A percentile compares a stretch with the other conserved stretches of the same genome.
These are phyloP conservation scores for Fusarium sp. DNA, from an alignment of 2,329 filamentous ascomycete genomes.

Conservation along the genomic window DNA sequence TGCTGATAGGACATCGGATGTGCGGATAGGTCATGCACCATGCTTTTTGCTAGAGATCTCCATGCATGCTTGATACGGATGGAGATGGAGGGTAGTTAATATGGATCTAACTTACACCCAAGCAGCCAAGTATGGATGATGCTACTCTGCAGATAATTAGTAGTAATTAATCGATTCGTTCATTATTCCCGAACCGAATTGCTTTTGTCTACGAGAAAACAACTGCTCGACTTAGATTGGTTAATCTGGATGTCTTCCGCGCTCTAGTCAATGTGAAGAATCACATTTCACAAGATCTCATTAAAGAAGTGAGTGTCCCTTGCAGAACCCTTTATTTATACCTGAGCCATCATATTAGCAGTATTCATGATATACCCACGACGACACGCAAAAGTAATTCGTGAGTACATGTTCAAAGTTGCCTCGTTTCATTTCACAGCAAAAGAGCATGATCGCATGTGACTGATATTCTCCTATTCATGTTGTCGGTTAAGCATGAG, in stretches of 20 bases:
- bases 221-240: neutral
- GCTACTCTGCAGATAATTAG: neutral
- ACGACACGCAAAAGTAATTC: conserved; percentile 8
- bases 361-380: conserved; percentile 14
- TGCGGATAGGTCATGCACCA: conserved; percentile 13
- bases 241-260: neutral
- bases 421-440: conserved; percentile 20
- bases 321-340: neutral
- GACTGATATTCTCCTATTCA: conserved; percentile 23
- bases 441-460: conserved; percentile 5
- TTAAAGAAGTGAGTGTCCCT: neutral
- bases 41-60: conserved; percentile 35
- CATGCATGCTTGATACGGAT: conserved; percentile 7
- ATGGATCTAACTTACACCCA: conserved; percentile 17
- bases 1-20: conserved; percentile 15
- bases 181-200: conserved; percentile 1
- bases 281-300: conserved; percentile 20
- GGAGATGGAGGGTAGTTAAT: neutral
- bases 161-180: neutral
- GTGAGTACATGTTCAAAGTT: neutral
- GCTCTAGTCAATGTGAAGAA: conserved; percentile 1
- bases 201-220: neutral
- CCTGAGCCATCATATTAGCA: conserved; percentile 1
- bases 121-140: neutral
- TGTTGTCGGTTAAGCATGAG: neutral